phyloP scores from a whole-genome alignment of 805 yeast species.

The Teunomyces kruisii region DNA sequence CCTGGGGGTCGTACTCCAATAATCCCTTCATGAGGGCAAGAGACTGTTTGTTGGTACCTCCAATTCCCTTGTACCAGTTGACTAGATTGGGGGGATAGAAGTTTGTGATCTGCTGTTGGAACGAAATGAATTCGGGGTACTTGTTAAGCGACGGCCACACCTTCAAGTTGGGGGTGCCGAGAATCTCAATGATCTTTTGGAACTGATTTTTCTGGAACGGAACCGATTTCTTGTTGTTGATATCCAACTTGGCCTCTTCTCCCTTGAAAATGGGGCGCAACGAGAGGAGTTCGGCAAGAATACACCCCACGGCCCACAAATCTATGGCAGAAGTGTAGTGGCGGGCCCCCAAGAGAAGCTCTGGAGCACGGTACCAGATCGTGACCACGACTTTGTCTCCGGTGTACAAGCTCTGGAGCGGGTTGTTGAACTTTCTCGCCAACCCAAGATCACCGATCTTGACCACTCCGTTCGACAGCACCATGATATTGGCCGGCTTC shows the following conservation, averaged over 20 bases:
- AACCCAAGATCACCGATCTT: constrained; percentile 95
- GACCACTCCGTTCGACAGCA: constrained; percentile 81
- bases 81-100: constrained; percentile 67
- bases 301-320: constrained; percentile 95
- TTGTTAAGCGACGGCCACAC: constrained; percentile 76
- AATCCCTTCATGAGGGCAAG: constrained; percentile 61
- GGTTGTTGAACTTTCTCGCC: constrained; percentile 84
- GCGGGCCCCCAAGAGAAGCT: constrained; percentile 81
- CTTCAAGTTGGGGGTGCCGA: constrained; percentile 82
- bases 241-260: constrained; percentile 93
- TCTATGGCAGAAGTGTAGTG: constrained; percentile 93
- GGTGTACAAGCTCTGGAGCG: constrained; percentile 79
- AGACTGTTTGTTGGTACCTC: constrained; percentile 71
- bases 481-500: constrained; percentile 98
- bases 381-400: constrained; percentile 97
- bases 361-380: constrained; percentile 96
- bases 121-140: constrained; percentile 74
- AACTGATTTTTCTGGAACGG: constrained; percentile 94
- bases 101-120: constrained; percentile 52
- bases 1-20: constrained; percentile 80
- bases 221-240: constrained; percentile 74
- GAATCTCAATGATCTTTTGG: constrained; percentile 85
- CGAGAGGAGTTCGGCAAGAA: constrained; percentile 85
- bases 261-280: constrained; percentile 94
- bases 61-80: constrained; percentile 84